Base-by-base conservation (phyloP, 1,284 basidiomycete genomes). In the Malassezia japonica region DNA sequence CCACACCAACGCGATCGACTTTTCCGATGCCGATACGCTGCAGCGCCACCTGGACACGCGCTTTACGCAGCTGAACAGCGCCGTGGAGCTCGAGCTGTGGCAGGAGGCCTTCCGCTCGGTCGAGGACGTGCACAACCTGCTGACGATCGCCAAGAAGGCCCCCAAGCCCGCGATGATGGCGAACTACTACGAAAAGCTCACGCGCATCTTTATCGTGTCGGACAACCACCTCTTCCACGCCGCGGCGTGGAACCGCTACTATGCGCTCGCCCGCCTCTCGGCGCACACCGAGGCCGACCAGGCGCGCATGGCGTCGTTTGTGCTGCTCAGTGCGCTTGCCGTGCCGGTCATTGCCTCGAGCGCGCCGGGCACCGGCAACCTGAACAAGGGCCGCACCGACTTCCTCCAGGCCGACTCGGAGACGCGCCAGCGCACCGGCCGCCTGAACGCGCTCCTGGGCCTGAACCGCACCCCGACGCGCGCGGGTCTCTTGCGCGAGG, bases 51-150 rank as follows among this genome's bases (percentile, higher is more conserved):
- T 99, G 56, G 94, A 98, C 75, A 96, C 90, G 16, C 88, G 94
- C 54, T 96, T 98, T 74, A 86, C 89, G 29, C 92, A 98, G 78
- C 83, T 99, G 60, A 90, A 92, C 73, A 86, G 88, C n/a, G 91
- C 91, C 7, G 91, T 96, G 59, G 89, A 96, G 75, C 84, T 99
- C 59, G 94, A 99, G 77, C 81, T 98, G 41, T 99, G 92, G 94
- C 92, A 96, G 74, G 92, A 98, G 75, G 92, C 90, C 4, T 99
- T 96, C 82, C 86, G 94, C 55, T 90, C 88, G 38, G 88, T 96
- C 55, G 92, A 98, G 75, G 94, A 99, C 74, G 87, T 98, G 35
- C 92, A 98, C 77, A 91, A 90, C 68, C 80, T 99, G 40, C 82
- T 98, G 62, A 87, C 84, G 23, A 83, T 90, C 81, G 74, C 72